Evolutionary conservation across 768 basidiomycete species (phyloP).

Genomic region (Phylloporus sp.): DNA sequence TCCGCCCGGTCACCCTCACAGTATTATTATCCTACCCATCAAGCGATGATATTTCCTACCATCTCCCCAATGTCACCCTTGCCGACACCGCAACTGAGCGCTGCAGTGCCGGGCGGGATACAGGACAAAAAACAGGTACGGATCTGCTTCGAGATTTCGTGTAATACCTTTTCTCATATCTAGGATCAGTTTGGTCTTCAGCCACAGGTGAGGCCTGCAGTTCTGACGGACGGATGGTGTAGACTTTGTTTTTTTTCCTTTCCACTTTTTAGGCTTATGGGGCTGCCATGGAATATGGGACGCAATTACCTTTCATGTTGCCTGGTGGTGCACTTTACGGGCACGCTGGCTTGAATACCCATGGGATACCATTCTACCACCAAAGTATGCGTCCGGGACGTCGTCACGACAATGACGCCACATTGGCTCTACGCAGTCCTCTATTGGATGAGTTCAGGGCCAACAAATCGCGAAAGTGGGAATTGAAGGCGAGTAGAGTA

Average conservation of each 20-base stretch:
- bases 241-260: no score
- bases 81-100: slow-evolving; percentile 44
- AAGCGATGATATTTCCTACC: slow-evolving; percentile 56
- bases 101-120: slow-evolving; percentile 37
- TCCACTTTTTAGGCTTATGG: slow-evolving; percentile 36
- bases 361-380: slow-evolving; percentile 34
- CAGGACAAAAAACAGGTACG: slow-evolving; percentile 61
- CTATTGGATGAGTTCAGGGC: slow-evolving; percentile 82
- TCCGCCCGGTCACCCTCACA: slow-evolving; percentile 50
- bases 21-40: slow-evolving; percentile 57
- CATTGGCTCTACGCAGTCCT: slow-evolving; percentile 55
- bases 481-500: slow-evolving; percentile 55
- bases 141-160: slow-evolving; percentile 7
- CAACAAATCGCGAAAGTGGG: slow-evolving; percentile 78
- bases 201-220: slow-evolving; percentile 40
- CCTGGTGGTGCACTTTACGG: slow-evolving; percentile 45
- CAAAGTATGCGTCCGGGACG: slow-evolving; percentile 43
- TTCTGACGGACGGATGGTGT: not conserved
- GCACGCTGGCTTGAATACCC: slow-evolving; percentile 31
- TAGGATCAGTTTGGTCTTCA: slow-evolving; percentile 40
- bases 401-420: slow-evolving; percentile 39
- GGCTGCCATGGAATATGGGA: slow-evolving; percentile 45
- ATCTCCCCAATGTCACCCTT: slow-evolving; percentile 52
- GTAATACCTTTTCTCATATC: slow-evolving; percentile 9
- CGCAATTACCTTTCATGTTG: slow-evolving; percentile 44